Conservation (phyloP, 2,329 filamentous ascomycete species). For the Botrytis fabae region DNA sequence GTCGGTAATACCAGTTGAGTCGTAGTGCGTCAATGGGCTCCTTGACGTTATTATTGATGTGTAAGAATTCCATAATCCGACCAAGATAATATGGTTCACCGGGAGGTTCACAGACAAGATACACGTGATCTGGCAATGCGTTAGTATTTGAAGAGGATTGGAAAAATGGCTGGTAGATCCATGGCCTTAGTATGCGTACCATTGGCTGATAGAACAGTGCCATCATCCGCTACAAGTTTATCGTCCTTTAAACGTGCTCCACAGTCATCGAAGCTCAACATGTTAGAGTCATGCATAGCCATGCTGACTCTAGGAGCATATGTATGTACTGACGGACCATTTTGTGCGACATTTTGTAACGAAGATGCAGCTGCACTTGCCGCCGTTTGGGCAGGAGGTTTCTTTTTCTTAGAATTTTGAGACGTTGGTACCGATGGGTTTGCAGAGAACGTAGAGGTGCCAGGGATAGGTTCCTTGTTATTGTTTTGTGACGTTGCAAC, state of each 20-base stretch:
- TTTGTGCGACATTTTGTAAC: constrained; percentile 21
- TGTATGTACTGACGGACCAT: constrained; percentile 22
- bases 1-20: constrained; percentile 98
- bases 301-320: constrained; percentile 30
- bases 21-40: constrained; percentile 81
- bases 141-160: constrained; percentile 27
- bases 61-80: constrained; percentile 97
- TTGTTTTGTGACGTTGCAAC: constrained; percentile 35
- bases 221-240: constrained; percentile 85
- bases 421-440: constrained; percentile 43
- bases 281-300: constrained; percentile 65
- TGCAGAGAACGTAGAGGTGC: constrained; percentile 59
- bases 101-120: constrained; percentile 94
- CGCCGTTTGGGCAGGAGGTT: constrained; percentile 54
- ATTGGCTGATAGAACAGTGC: constrained; percentile 78
- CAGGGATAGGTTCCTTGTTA: constrained; percentile 53
- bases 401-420: constrained; percentile 76
- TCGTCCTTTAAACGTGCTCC: constrained; percentile 70
- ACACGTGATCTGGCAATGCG: constrained; percentile 69
- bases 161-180: not conserved
- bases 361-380: constrained; percentile 26
- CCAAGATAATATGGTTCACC: constrained; percentile 97
- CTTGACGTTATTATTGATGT: constrained; percentile 70
- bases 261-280: constrained; percentile 82
- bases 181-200: constrained; percentile 59